Evolutionary conservation across 306 rosid species (phyloP).

Genomic region (Ceratonia siliqua): DNA sequence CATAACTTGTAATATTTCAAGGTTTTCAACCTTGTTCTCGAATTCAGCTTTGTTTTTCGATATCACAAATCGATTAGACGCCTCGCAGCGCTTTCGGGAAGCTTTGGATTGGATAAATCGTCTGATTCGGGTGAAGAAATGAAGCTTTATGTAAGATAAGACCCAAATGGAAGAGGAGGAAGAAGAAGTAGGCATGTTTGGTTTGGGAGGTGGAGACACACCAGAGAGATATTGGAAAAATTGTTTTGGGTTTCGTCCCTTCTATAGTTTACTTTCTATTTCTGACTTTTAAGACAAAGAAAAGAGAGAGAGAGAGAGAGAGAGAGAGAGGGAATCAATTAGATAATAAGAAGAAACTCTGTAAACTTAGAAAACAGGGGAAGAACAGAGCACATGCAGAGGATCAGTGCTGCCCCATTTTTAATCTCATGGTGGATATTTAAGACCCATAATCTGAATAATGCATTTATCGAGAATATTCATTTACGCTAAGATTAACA

Average conservation of each 20-base stretch:
- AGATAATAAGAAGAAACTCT: background rate
- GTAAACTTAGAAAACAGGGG: slow-evolving; percentile 30
- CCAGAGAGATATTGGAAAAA: background rate
- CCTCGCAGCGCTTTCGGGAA: slow-evolving; percentile 32
- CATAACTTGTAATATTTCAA: background rate
- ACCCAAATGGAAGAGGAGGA: slow-evolving; percentile 68
- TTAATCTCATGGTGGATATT: slow-evolving; percentile 32
- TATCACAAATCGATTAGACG: slow-evolving; percentile 25
- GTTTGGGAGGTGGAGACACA: slow-evolving; percentile 12
- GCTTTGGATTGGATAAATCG: slow-evolving; percentile 70
- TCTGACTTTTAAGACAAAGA: slow-evolving; percentile 10
- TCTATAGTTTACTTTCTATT: slow-evolving; percentile 2
- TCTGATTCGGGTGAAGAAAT: slow-evolving; percentile 66
- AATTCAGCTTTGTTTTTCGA: background rate
- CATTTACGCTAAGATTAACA: background rate
- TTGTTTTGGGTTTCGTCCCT: slow-evolving; percentile 17
- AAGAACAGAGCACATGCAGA: slow-evolving; percentile 51
- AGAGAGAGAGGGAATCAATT: slow-evolving; percentile 21
- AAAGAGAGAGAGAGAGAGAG: slow-evolving; percentile 8
- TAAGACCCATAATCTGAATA: slow-evolving; percentile 20
- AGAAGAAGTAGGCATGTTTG: slow-evolving; percentile 44
- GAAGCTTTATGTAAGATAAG: slow-evolving; percentile 65
- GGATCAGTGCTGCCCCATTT: slow-evolving; percentile 35
- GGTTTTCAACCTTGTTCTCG: background rate
- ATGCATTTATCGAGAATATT: slow-evolving; percentile 6